Conservation (phyloP, 345 rosid species). For the Arabidopsis suecica region DNA sequence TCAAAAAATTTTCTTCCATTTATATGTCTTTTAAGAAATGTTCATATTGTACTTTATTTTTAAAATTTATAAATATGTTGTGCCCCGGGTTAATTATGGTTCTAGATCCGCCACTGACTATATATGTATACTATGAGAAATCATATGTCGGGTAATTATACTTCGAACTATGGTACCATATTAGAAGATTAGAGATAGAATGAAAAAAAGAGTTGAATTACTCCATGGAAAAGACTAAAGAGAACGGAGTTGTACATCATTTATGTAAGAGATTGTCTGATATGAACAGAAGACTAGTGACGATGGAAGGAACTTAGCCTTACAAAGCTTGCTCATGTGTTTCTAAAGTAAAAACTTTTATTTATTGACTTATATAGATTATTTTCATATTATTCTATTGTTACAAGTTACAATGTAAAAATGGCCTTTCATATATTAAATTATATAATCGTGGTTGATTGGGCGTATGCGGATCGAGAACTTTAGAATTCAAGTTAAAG, state of each 20-base stretch:
- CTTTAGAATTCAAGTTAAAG: conserved; percentile 32
- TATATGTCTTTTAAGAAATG: no score
- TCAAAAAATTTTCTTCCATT: no score
- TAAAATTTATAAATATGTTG: no score
- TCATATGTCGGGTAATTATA: no score
- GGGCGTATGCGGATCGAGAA: conserved; percentile 18
- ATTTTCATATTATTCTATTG: background rate
- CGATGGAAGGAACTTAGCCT: background rate
- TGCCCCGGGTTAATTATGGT: no score
- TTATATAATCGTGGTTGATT: conserved; percentile 2
- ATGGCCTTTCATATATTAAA: background rate
- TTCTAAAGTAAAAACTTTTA: background rate
- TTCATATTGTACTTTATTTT: no score
- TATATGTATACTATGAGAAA: no score
- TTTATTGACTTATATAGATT: background rate
- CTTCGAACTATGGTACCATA: background rate
- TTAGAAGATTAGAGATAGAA: background rate
- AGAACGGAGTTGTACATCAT: no score
- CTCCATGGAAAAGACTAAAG: background rate
- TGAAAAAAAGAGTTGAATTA: background rate
- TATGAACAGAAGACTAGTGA: background rate
- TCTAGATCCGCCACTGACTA: no score
- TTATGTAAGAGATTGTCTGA: background rate
- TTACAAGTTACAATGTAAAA: conserved; percentile 19
- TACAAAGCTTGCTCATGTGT: background rate